Percentiles rank a stretch among this genome's conserved stretches.
phyloP scores from a whole-genome alignment of 2,329 filamentous ascomycete species.

The Diaporthe humulicola region DNA sequence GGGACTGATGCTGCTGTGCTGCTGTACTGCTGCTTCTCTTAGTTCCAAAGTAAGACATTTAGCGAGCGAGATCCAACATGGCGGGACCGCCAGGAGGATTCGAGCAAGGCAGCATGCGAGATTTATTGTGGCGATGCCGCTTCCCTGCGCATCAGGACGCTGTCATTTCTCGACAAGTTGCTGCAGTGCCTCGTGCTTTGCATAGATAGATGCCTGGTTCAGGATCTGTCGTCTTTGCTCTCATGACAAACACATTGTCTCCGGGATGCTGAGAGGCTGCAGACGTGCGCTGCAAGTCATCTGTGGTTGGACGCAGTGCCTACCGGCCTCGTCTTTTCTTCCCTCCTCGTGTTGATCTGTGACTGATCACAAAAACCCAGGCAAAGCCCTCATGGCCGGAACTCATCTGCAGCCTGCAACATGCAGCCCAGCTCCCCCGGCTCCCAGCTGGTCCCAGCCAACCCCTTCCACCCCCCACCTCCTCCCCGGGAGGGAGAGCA shows the following conservation, averaged over 20 bases:
- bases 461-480: constrained; percentile 8
- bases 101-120: constrained; percentile 27
- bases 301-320: background rate
- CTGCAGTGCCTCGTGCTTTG: background rate
- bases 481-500: constrained; percentile 3
- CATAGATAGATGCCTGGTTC: background rate
- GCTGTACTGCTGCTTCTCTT: constrained; percentile 19
- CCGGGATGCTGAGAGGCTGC: constrained; percentile 5
- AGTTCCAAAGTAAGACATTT: constrained; percentile 7
- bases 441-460: constrained; percentile 6
- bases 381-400: constrained; percentile 17
- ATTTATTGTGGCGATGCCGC: constrained; percentile 20
- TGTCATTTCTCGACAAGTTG: constrained; percentile 21
- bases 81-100: constrained; percentile 30
- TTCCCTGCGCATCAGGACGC: background rate
- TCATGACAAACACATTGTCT: background rate
- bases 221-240: background rate
- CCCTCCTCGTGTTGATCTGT: background rate
- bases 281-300: constrained; percentile 15
- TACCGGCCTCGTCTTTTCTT: background rate
- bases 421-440: constrained; percentile 16
- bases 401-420: constrained; percentile 14
- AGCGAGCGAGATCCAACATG: constrained; percentile 27
- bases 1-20: constrained; percentile 5
- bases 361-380: constrained; percentile 25